A percentile compares a stretch with the other conserved stretches of the same genome.
Conservation (phyloP, 805 yeast species). For the Suhomyces emberorum region DNA sequence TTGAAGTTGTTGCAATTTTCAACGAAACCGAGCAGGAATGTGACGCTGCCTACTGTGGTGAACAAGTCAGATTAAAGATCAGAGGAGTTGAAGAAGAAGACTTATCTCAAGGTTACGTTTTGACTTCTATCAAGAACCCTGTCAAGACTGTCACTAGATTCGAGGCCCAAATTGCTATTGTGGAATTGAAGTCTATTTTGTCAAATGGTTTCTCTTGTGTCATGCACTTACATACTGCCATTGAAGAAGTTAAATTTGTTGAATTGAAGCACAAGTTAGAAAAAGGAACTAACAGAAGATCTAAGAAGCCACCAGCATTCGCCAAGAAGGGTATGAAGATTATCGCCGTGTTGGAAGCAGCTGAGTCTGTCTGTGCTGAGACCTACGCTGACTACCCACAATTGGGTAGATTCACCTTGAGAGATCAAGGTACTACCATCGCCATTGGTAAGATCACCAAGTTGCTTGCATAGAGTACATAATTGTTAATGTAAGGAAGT, state of each 20-base stretch:
- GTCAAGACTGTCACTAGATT: slow-evolving; percentile 86
- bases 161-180: slow-evolving; percentile 96
- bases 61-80: slow-evolving; percentile 89
- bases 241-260: slow-evolving; percentile 86
- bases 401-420: slow-evolving; percentile 94
- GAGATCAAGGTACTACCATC: slow-evolving; percentile 97
- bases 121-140: slow-evolving; percentile 82
- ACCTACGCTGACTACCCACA: slow-evolving; percentile 90
- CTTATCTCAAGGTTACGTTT: slow-evolving; percentile 84
- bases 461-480: no score
- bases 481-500: no score
- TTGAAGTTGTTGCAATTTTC: slow-evolving; percentile 84
- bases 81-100: slow-evolving; percentile 98
- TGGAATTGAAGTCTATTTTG: slow-evolving; percentile 90
- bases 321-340: slow-evolving; percentile 99
- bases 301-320: slow-evolving; percentile 96
- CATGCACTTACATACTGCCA: slow-evolving; percentile 98
- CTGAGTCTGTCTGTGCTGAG: slow-evolving; percentile 90
- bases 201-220: slow-evolving; percentile 97
- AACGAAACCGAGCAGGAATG: slow-evolving; percentile 97
- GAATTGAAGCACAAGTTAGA: slow-evolving; percentile 88
- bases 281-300: slow-evolving; percentile 93
- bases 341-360: slow-evolving; percentile 83
- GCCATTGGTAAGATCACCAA: slow-evolving; percentile 98
- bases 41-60: slow-evolving; percentile 88